phyloP scores from a whole-genome alignment of 2,329 filamentous ascomycete species.

The Pseudopyricularia cyperi region DNA sequence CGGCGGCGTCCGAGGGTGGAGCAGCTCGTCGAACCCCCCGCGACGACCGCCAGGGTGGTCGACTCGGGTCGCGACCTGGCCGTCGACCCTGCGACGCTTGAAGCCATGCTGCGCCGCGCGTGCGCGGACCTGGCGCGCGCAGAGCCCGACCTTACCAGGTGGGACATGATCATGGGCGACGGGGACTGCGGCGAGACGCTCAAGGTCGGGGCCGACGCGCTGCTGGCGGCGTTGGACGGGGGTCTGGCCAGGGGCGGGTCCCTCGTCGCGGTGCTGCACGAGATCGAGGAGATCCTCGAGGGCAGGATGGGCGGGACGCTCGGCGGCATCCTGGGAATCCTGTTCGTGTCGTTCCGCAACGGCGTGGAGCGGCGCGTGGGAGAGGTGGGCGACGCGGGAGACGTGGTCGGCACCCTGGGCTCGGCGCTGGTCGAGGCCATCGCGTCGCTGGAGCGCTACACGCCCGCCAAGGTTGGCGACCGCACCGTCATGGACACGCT shows the following conservation, averaged over 20 bases:
- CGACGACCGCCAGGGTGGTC: not conserved
- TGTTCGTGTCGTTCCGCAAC: constrained; percentile 25
- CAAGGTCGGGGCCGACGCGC: constrained; percentile 34
- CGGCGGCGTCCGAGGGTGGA: constrained; percentile 24
- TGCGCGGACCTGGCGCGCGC: constrained; percentile 40
- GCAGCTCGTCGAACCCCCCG: constrained; percentile 26
- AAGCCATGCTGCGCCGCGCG: constrained; percentile 39
- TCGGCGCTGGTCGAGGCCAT: constrained; percentile 27
- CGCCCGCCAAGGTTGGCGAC: constrained; percentile 40
- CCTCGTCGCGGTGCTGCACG: constrained; percentile 24
- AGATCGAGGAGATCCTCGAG: constrained; percentile 37
- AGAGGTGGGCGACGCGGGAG: constrained; percentile 8
- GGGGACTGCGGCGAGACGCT: constrained; percentile 54
- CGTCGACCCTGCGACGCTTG: constrained; percentile 38
- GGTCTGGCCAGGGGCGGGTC: constrained; percentile 19
- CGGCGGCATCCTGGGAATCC: constrained; percentile 37
- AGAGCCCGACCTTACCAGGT: constrained; percentile 49
- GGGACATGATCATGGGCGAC: constrained; percentile 51
- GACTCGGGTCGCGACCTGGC: constrained; percentile 22
- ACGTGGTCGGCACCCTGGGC: constrained; percentile 25
- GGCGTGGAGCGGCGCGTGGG: constrained; percentile 22
- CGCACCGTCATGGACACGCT: constrained; percentile 45
- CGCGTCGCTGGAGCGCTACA: constrained; percentile 34
- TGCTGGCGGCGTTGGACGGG: constrained; percentile 31
- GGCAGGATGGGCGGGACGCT: constrained; percentile 40